Evolutionary conservation across 2,329 filamentous ascomycete species (phyloP).

Genomic region (Penicillium griseofulvum): DNA sequence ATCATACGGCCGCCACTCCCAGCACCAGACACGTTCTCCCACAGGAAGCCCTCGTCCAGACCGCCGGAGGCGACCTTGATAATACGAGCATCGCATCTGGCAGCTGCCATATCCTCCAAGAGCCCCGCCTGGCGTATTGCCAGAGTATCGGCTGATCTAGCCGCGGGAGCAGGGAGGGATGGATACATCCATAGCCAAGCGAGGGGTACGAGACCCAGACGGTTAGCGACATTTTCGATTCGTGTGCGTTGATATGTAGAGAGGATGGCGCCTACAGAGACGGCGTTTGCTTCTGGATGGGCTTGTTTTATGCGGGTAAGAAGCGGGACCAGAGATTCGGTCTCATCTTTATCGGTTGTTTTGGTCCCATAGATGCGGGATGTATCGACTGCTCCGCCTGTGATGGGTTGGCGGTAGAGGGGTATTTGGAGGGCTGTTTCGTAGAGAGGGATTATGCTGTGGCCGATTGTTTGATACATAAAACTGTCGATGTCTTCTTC

Average conservation of each 20-base stretch:
- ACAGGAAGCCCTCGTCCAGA: constrained; percentile 75
- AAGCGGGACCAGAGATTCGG: constrained; percentile 78
- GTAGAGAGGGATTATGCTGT: constrained; percentile 82
- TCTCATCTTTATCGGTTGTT: constrained; percentile 64
- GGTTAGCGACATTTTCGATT: constrained; percentile 86
- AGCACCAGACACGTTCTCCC: constrained; percentile 66
- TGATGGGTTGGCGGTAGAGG: constrained; percentile 76
- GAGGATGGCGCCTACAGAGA: constrained; percentile 87
- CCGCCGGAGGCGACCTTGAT: constrained; percentile 94
- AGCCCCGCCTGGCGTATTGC: constrained; percentile 47
- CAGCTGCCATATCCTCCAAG: constrained; percentile 74
- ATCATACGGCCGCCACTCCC: constrained; percentile 41
- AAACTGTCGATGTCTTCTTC: constrained; percentile 82
- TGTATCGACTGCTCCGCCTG: constrained; percentile 67
- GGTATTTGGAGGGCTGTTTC: constrained; percentile 74
- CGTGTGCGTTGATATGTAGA: constrained; percentile 94
- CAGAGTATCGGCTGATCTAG: constrained; percentile 17
- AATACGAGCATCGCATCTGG: constrained; percentile 81
- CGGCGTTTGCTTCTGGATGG: constrained; percentile 79
- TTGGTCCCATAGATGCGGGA: constrained; percentile 65
- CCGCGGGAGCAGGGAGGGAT: constrained; percentile 56
- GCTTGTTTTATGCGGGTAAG: constrained; percentile 63
- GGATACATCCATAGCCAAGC: constrained; percentile 94
- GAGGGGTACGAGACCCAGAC: constrained; percentile 77
- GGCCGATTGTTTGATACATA: constrained; percentile 99